phyloP scores from a whole-genome alignment of 208 protist genomes.

The Jaenimonas drosophilae region DNA sequence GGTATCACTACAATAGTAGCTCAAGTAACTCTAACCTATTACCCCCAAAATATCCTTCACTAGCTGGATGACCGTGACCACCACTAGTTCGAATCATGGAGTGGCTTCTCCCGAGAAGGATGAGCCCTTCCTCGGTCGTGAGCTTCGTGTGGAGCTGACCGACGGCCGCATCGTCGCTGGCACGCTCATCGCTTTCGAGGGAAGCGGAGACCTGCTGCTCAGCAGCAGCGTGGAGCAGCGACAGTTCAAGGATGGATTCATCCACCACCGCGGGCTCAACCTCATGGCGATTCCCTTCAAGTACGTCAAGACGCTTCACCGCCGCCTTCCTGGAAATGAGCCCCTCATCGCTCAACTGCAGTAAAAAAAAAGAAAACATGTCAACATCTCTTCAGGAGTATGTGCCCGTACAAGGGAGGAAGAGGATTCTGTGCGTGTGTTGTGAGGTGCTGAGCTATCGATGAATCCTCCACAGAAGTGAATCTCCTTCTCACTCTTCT shows the following conservation, averaged over 20 bases:
- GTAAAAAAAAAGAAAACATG: slow-evolving; percentile 5
- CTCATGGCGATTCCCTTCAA: slow-evolving; percentile 65
- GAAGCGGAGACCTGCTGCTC: slow-evolving; percentile 66
- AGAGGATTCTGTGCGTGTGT: too few species aligned
- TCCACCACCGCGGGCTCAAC: slow-evolving; percentile 12
- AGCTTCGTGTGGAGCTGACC: slow-evolving; percentile 70
- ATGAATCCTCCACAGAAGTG: too few species aligned
- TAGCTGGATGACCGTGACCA: too few species aligned
- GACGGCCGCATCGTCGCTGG: slow-evolving; percentile 66
- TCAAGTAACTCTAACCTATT: too few species aligned
- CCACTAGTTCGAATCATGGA: background rate
- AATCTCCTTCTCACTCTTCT: too few species aligned
- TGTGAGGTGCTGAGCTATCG: too few species aligned
- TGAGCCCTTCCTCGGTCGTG: slow-evolving; percentile 52
- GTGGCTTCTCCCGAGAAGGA: background rate
- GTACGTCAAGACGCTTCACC: slow-evolving; percentile 54
- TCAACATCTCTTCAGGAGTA: background rate
- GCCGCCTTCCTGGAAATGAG: slow-evolving; percentile 24
- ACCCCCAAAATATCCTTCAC: too few species aligned
- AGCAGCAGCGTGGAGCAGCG: slow-evolving; percentile 55
- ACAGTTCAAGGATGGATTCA: slow-evolving; percentile 29
- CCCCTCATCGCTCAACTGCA: slow-evolving; percentile 12
- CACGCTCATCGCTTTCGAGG: slow-evolving; percentile 59
- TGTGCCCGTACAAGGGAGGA: too few species aligned
- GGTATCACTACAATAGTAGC: too few species aligned